These are phyloP conservation scores for Penicillium sp. DNA, from an alignment of 2,329 filamentous ascomycete genomes.

Conservation along the genomic window DNA sequence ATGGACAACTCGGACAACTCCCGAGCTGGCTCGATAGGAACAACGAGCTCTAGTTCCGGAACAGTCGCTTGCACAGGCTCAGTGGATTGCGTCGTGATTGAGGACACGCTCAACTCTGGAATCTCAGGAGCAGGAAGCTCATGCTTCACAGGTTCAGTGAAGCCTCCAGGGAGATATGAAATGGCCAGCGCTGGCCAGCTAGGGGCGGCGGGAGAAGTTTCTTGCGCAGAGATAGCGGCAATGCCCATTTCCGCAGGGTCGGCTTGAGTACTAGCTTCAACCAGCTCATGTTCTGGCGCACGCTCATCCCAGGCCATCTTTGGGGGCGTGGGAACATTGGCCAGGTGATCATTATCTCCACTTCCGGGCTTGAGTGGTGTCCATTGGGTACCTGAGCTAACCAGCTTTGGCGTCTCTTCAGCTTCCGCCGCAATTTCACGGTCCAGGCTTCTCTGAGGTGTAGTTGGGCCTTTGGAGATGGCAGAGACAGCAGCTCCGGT, in stretches of 20 bases:
- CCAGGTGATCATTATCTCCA: constrained; percentile 29
- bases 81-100: constrained; percentile 29
- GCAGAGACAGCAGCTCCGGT: constrained; percentile 23
- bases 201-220: constrained; percentile 46
- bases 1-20: constrained; percentile 19
- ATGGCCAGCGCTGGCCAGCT: constrained; percentile 37
- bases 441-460: constrained; percentile 23
- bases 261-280: constrained; percentile 18
- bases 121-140: constrained; percentile 22
- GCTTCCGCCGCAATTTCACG: constrained; percentile 18
- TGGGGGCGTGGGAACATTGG: constrained; percentile 40
- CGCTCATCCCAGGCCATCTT: constrained; percentile 45
- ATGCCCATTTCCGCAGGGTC: constrained; percentile 30
- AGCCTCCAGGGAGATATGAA: constrained; percentile 33
- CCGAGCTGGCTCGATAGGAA: constrained; percentile 16
- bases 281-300: constrained; percentile 15
- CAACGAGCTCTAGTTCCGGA: constrained; percentile 24
- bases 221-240: constrained; percentile 36
- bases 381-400: constrained; percentile 47
- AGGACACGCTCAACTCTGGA: constrained; percentile 29
- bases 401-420: constrained; percentile 28
- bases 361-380: constrained; percentile 37
- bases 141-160: constrained; percentile 32
- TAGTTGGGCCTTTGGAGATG: constrained; percentile 21
- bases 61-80: constrained; percentile 23